These are phyloP conservation scores for Fusarium concolor DNA, from an alignment of 2,329 filamentous ascomycete species.

Conservation along the genomic window DNA sequence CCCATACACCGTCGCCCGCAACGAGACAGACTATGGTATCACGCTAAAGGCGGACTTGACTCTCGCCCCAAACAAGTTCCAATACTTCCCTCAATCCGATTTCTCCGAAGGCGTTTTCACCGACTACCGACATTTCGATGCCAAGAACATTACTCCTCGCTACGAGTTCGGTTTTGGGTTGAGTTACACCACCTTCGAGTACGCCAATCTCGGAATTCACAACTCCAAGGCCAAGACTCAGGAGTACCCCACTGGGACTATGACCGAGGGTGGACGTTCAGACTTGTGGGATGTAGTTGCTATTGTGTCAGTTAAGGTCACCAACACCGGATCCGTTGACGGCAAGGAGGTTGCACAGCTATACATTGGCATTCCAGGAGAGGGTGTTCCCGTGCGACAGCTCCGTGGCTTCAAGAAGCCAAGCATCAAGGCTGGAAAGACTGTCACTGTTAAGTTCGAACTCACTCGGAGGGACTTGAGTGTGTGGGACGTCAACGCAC, in stretches of 20 bases:
- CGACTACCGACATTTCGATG: conserved; percentile 82
- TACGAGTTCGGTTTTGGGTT: conserved; percentile 84
- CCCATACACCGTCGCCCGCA: conserved; percentile 70
- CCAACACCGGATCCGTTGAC: not conserved
- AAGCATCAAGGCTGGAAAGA: not conserved
- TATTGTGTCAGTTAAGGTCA: not conserved
- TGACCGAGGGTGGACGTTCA: not conserved
- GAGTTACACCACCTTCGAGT: conserved; percentile 73
- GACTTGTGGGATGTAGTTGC: conserved; percentile 14
- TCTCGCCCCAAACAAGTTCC: not conserved
- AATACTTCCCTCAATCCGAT: conserved; percentile 7
- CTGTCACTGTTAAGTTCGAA: not conserved
- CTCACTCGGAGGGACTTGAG: not conserved
- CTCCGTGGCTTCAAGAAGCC: conserved; percentile 18
- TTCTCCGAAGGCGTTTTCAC: conserved; percentile 17
- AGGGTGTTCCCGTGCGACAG: not conserved
- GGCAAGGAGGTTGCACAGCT: conserved; percentile 16
- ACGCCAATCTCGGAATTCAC: not conserved
- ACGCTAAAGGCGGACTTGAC: not conserved
- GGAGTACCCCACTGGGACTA: not conserved
- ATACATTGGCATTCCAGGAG: not conserved
- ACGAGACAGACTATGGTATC: conserved; percentile 48
- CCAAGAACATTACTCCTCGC: conserved; percentile 66
- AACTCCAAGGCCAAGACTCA: not conserved
- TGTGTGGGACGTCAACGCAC: conserved; percentile 6